Conservation (phyloP, 768 basidiomycete species). For the Ephemerocybe angulata region DNA sequence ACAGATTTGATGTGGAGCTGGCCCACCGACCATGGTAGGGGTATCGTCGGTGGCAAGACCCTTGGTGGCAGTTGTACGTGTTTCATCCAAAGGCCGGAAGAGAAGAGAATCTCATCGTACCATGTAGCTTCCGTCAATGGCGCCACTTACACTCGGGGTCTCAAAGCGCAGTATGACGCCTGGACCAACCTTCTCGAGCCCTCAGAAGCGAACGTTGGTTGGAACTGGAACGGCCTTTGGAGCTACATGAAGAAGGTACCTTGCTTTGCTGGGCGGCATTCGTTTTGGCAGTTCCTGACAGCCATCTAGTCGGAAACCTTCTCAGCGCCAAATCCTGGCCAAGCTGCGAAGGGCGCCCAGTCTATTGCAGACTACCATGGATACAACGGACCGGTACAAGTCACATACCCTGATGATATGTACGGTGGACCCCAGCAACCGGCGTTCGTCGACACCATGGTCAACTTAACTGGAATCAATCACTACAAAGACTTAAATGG, state of each 20-base stretch:
- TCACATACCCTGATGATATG: conserved; percentile 49
- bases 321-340: conserved; percentile 40
- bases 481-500: conserved; percentile 52
- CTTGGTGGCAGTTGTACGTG: conserved; percentile 39
- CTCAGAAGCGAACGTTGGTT: conserved; percentile 40
- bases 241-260: conserved; percentile 46
- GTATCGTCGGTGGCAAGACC: conserved; percentile 43
- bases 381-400: conserved; percentile 49
- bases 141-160: conserved; percentile 35
- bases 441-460: conserved; percentile 46
- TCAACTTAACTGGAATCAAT: conserved; percentile 44
- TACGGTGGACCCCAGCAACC: conserved; percentile 54
- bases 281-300: conserved; percentile 39
- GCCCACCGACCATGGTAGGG: conserved; percentile 38
- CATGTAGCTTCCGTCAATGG: conserved; percentile 45
- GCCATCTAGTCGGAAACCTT: conserved; percentile 51
- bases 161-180: conserved; percentile 31
- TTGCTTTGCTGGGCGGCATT: conserved; percentile 16
- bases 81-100: background rate
- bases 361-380: conserved; percentile 49
- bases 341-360: conserved; percentile 28
- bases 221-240: conserved; percentile 45
- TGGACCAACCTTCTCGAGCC: conserved; percentile 26
- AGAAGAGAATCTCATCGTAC: background rate
- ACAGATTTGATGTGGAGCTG: conserved; percentile 45